phyloP scores from a whole-genome alignment of 2,329 filamentous ascomycete genomes.

The Davidsoniella neocaledoniae region DNA sequence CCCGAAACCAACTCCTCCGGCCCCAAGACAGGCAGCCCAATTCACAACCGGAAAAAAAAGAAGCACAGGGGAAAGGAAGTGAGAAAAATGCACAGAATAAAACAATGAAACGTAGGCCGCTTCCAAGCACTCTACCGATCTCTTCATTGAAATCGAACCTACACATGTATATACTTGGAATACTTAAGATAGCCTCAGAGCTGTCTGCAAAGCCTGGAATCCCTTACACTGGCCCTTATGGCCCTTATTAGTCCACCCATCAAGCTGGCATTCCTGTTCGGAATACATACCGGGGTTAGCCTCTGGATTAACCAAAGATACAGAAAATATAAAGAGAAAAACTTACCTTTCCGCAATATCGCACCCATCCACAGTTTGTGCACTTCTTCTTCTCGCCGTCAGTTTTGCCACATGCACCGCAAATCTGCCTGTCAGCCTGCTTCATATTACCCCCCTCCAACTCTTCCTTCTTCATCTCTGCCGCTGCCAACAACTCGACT shows the following conservation, averaged over 20 bases:
- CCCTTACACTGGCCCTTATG: conserved; percentile 15
- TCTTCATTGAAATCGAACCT: too few relatives aligned
- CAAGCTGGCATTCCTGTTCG: conserved; percentile 13
- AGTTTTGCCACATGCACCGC: too few relatives aligned
- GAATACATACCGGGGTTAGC: neutral
- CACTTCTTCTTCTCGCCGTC: conserved; percentile 19
- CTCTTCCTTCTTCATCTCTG: conserved; percentile 15
- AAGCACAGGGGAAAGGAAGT: too few relatives aligned
- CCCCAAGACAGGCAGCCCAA: too few relatives aligned
- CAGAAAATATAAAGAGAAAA: too few relatives aligned
- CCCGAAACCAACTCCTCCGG: too few relatives aligned
- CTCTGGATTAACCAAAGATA: neutral
- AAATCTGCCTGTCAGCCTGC: conserved; percentile 16
- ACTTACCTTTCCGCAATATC: conserved; percentile 31
- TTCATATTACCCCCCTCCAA: conserved; percentile 15
- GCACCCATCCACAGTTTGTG: conserved; percentile 26
- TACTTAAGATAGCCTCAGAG: neutral
- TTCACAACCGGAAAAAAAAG: too few relatives aligned
- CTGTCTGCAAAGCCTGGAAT: conserved; percentile 9
- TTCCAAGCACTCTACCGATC: too few relatives aligned
- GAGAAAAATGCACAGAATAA: too few relatives aligned
- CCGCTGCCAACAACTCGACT: conserved; percentile 18
- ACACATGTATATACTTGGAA: too few relatives aligned
- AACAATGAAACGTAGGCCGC: too few relatives aligned
- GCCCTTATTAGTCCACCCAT: conserved; percentile 13